Base-by-base conservation (phyloP, 129 eudicot genomes). In the Centella asiatica region DNA sequence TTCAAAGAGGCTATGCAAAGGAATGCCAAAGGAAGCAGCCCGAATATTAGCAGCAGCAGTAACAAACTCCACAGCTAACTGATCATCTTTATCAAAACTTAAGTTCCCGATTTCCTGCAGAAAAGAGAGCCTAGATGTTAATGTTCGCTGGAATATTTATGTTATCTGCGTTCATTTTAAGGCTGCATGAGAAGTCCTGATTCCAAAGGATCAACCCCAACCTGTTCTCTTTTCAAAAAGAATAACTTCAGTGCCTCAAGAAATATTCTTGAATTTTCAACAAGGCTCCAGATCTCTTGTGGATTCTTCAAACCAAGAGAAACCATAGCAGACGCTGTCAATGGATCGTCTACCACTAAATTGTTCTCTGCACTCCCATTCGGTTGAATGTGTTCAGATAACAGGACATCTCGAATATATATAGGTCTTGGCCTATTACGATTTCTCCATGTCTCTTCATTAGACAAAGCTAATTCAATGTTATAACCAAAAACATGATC, bases 1-100 rank as follows among this genome's bases (percentile, higher is more conserved):
- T 80, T 84, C 99, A 68, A 92, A 92, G 58, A 92, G 88, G 65
- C 99, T 92, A 84, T 92, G 99, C 80, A 87, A 68, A 18, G 99
- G 99, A 60, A 92, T 92, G 55, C 86, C 88, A 77, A 92, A 92
- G 36, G 99, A 92, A 67, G 90, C 70, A 60, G 99, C 96, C 53
- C 99, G 82, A 24, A 92, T 84, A 74, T 92, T 92, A 65, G 99
- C 99, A 49, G 99, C 99, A 81, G 99, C 96, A 33, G 99, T 92
- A 32, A 92, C 99, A 72, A 92, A 72, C 68, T 92, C 99, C 13
- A 92, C 99, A 51, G 99, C 96, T 62, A 92, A 74, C 63, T 83
- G 88, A 53, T 92, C 99, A 46, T 92, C 99, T 68, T 92, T 92
- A 70, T 92, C 99, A 67, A 92, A 92, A 68, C 74, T 69, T 83